phyloP scores from a whole-genome alignment of 2,329 filamentous ascomycete genomes.

The Sclerotinia nivalis region DNA sequence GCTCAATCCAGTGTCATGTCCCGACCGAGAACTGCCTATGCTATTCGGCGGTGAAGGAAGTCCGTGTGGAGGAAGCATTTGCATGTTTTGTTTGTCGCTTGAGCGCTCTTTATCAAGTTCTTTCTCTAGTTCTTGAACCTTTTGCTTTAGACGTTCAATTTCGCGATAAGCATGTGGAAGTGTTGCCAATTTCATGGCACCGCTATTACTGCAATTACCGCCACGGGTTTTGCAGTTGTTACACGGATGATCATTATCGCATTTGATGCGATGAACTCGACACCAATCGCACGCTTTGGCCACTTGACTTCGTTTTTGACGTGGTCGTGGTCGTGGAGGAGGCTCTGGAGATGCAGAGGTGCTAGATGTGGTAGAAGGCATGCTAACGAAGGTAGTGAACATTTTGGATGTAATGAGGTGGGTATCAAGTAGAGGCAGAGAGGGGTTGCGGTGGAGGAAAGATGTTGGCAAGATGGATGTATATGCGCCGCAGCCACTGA shows the following conservation, averaged over 20 bases:
- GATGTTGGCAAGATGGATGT: neutral
- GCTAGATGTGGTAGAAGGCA: slow-evolving; percentile 21
- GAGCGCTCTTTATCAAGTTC: slow-evolving; percentile 29
- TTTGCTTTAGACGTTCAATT: slow-evolving; percentile 44
- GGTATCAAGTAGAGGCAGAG: neutral
- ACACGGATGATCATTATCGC: slow-evolving; percentile 46
- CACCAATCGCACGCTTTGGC: slow-evolving; percentile 46
- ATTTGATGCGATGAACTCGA: slow-evolving; percentile 47
- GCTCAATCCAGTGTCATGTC: slow-evolving; percentile 11
- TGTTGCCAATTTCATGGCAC: slow-evolving; percentile 40
- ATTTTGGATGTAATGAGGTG: neutral
- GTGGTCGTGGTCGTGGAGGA: slow-evolving; percentile 20
- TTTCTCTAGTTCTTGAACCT: slow-evolving; percentile 40
- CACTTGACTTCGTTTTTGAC: slow-evolving; percentile 38
- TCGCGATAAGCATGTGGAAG: slow-evolving; percentile 41
- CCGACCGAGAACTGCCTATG: slow-evolving; percentile 8
- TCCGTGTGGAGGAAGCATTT: slow-evolving; percentile 26
- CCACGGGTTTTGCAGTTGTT: slow-evolving; percentile 44
- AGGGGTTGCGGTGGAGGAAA: neutral
- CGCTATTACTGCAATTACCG: slow-evolving; percentile 43
- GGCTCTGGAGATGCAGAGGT: slow-evolving; percentile 19
- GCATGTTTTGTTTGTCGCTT: slow-evolving; percentile 14
- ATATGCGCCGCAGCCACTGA: slow-evolving; percentile 4
- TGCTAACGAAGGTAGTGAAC: slow-evolving; percentile 24
- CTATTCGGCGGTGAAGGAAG: slow-evolving; percentile 24